Base-by-base conservation (phyloP, 192 early-diverging fungal genomes). In the Phlyctochytrium planicorne region DNA sequence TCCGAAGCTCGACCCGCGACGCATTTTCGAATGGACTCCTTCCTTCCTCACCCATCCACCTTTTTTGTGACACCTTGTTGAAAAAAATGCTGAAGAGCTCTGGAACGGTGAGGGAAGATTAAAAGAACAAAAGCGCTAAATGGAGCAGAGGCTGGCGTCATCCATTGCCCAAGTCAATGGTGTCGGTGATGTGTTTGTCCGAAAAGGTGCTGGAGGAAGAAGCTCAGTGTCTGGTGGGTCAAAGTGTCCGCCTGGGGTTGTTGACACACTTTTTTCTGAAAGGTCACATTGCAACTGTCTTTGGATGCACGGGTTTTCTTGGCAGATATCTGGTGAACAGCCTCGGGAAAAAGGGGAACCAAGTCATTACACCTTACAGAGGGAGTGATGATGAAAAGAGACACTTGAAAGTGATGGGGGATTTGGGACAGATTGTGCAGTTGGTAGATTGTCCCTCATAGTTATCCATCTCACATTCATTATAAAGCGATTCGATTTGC, bases 261-360 rank as follows among this genome's bases (percentile, higher is more conserved):
- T 53, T 32, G 6, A 63, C 27, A 17, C 23, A 6, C 25, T 33
- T 33, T 40, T 17, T 68, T 23, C 40, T 67, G 6, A 3, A 40
- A 75, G 97, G 97, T 27, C 91, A 94, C 71, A 87, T 86, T 25
- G 91, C 91, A 30, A 98, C 97, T 16, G 95, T 97, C 24, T 95
- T 97, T 78, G 97, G 97, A 17, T 91, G 89, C 79, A 96, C 92
- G 56, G 96, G 96, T 30, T 97, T 98, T 79, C 81, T 97, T 16
- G 96, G 95, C 53, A 90, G 95, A 57, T 96, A 97, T 72, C 73
- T 98, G 37, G 91, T 97, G 36, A 91, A 90, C 71, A 93, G 91
- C 70, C 85, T 98, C 74, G 90, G 92, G 90, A 82, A 91, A 72
- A 82, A 88, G 68, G 97, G 97, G 60, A 93, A 93, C 34, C 89